A percentile compares a stretch with the other conserved stretches of the same genome.
Conservation (phyloP, 169 alveolate genomes). For the Sarcocystis neurona region DNA sequence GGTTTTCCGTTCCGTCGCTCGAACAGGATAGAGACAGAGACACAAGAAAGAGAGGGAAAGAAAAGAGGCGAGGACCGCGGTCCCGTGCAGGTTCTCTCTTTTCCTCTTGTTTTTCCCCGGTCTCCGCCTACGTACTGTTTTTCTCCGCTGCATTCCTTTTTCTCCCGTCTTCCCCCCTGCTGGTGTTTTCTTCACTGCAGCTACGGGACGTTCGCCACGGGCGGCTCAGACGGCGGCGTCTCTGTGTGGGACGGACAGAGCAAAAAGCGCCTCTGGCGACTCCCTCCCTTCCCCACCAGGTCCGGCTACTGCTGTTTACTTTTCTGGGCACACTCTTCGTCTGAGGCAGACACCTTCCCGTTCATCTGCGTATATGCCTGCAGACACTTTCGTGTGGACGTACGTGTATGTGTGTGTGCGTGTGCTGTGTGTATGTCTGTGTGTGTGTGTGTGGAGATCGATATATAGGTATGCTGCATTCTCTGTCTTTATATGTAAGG, state of each 20-base stretch:
- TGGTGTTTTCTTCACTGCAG: not conserved
- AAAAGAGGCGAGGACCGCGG: too few relatives aligned
- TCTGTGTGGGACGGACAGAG: slow-evolving; percentile 91
- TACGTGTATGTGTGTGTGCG: slow-evolving; percentile 3
- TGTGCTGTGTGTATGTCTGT: too few relatives aligned
- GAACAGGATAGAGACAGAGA: too few relatives aligned
- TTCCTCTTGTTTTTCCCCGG: too few relatives aligned
- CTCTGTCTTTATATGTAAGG: too few relatives aligned
- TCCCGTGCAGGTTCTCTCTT: too few relatives aligned
- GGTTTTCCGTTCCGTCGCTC: too few relatives aligned
- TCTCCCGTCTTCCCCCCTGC: not conserved
- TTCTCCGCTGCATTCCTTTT: too few relatives aligned
- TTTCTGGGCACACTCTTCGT: not conserved
- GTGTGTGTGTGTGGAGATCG: too few relatives aligned
- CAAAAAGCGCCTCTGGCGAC: slow-evolving; percentile 85
- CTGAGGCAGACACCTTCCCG: not conserved
- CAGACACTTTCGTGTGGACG: not conserved
- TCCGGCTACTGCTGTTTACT: not conserved
- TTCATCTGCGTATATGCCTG: not conserved
- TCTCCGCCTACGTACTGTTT: too few relatives aligned
- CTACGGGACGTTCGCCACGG: slow-evolving; percentile 89
- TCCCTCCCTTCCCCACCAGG: slow-evolving; percentile 66
- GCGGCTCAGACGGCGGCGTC: slow-evolving; percentile 92
- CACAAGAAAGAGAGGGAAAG: too few relatives aligned
- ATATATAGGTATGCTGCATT: too few relatives aligned